Evolutionary conservation across 73 alveolate genomes (phyloP), one percentile per base, ranked within the genome.

Genomic region (Symbiodinium natans): DNA sequence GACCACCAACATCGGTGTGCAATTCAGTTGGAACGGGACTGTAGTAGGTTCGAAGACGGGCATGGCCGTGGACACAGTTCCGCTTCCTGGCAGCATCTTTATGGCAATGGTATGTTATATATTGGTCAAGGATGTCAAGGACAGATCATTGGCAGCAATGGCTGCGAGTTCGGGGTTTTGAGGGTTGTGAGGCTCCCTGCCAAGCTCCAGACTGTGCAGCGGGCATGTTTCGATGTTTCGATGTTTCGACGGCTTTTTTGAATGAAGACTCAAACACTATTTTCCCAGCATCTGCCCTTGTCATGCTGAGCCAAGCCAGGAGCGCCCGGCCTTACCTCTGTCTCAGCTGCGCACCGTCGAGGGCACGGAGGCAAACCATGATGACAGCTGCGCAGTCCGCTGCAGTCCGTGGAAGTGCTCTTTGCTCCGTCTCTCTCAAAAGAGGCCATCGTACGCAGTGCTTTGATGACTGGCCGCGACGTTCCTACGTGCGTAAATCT

Each of bases 391-490:
- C 27, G 17, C 29, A 23, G 80, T 63, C 13, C 13, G 13, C 21
- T 46, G 59, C n/a, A n/a, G n/a, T n/a, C n/a, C n/a, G n/a, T n/a
- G n/a, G n/a, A n/a, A n/a, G n/a, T n/a, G n/a, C n/a, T n/a, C n/a
- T n/a, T n/a, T 3, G 25, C 71, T 52, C 71, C 71, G 1, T 52
- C n/a, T n/a, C n/a, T n/a, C n/a, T n/a, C 31, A 0, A 21, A 27
- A 29, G 36, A 88, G 95, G 98, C 98, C 59, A 33, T 92, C 46
- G 98, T 92, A 38, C 98, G 98, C 82, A 46, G 82, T 25, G 98
- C 98, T 23, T 48, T 92, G 71, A 77, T 92, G 92, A 41, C 71
- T 6, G 98, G 98, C 41, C 92, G 95, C n/a, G 43, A 29, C 42
- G 23, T 10, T 19, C 40, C 21, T 25, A 74, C 25, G 36, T 25